Conservation (phyloP, 2,329 filamentous ascomycete species). For the Phialocephala subalpina region DNA sequence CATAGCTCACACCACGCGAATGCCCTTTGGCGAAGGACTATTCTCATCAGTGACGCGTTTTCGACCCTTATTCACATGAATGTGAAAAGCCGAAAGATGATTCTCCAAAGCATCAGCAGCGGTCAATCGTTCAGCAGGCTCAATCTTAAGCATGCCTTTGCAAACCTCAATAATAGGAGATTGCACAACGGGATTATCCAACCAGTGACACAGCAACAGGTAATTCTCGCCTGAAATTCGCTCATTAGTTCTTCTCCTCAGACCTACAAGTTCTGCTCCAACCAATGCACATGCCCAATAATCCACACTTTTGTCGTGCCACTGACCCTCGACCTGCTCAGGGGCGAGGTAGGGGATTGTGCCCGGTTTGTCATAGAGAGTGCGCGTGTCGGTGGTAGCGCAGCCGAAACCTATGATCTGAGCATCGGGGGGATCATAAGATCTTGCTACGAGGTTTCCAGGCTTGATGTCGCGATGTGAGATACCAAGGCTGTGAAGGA, state of each 20-base stretch:
- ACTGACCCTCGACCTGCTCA: conserved; percentile 28
- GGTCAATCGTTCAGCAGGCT: conserved; percentile 14
- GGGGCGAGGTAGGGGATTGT: conserved; percentile 37
- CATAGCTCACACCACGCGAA: too few species aligned
- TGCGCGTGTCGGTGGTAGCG: conserved; percentile 26
- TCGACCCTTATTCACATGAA: too few species aligned
- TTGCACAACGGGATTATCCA: conserved; percentile 7
- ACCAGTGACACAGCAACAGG: conserved; percentile 17
- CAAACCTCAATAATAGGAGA: conserved; percentile 18
- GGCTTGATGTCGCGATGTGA: too few species aligned
- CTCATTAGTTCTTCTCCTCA: conserved; percentile 1
- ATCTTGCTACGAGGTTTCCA: conserved; percentile 8
- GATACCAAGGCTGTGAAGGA: too few species aligned
- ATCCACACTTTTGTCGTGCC: conserved; percentile 28
- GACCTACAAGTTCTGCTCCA: conserved; percentile 18
- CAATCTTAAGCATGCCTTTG: conserved; percentile 21
- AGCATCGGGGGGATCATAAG: conserved; percentile 33
- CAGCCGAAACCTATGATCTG: conserved; percentile 37
- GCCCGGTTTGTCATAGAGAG: conserved; percentile 32
- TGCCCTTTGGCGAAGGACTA: too few species aligned
- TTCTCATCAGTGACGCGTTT: too few species aligned
- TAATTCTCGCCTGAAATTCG: conserved; percentile 9
- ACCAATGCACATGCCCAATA: conserved; percentile 34
- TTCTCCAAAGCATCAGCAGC: conserved; percentile 17
- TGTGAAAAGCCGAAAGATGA: too few species aligned